Conservation (phyloP, 768 basidiomycete genomes). For the Gautieria morchelliformis region DNA sequence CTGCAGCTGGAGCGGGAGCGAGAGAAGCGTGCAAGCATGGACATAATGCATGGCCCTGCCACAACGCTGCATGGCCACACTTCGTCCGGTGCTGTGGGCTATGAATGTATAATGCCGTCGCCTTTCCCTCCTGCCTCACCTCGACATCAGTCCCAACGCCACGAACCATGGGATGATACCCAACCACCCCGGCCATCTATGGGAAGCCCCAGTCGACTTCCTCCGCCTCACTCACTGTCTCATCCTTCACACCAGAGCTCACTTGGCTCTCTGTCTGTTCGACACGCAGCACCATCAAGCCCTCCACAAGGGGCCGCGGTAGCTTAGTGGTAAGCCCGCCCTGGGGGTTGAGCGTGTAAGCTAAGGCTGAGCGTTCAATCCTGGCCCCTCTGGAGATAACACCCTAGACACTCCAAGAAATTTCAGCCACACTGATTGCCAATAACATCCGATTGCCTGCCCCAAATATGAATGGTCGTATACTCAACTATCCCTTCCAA, state of each 20-base stretch:
- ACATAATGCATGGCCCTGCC: neutral
- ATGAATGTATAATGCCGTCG: slow-evolving; percentile 4
- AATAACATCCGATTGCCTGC: too few species aligned
- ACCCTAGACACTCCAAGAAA: too few species aligned
- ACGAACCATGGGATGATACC: slow-evolving; percentile 5
- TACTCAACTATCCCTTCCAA: too few species aligned
- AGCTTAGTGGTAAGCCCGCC: too few species aligned
- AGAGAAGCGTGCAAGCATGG: slow-evolving; percentile 1
- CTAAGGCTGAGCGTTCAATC: too few species aligned
- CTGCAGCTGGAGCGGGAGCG: neutral
- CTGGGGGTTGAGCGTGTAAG: too few species aligned
- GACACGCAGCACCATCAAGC: neutral
- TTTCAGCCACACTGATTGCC: too few species aligned
- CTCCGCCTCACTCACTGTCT: neutral
- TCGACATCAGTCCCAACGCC: neutral
- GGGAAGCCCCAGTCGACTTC: neutral
- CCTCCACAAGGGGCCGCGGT: too few species aligned
- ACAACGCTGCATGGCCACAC: neutral
- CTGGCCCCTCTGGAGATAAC: too few species aligned
- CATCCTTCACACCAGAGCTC: neutral
- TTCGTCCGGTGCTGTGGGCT: neutral
- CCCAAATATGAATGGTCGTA: too few species aligned
- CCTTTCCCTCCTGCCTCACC: neutral
- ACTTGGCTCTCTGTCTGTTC: neutral
- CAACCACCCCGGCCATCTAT: neutral